Evolutionary conservation across 2,329 filamentous ascomycete species (phyloP).

Genomic region (Penicillium aurantiogriseum): DNA sequence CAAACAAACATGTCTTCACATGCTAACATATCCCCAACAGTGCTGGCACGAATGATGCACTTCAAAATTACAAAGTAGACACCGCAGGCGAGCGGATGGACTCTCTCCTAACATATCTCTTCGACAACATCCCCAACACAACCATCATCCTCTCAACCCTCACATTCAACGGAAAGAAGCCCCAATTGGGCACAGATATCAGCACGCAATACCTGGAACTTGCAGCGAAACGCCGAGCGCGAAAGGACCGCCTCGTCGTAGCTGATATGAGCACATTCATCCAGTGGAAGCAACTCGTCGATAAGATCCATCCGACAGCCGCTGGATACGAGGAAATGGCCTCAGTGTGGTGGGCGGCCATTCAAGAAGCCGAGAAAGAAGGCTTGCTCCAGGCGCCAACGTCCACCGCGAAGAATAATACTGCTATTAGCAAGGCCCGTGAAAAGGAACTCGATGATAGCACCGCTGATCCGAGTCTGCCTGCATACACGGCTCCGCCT

Average conservation of each 20-base stretch:
- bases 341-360: constrained; percentile 29
- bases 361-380: constrained; percentile 19
- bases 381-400: not conserved
- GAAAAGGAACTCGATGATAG: constrained; percentile 14
- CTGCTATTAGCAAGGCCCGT: not conserved
- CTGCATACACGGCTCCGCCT: constrained; percentile 7
- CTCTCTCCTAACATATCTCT: constrained; percentile 26
- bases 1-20: not conserved
- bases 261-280: constrained; percentile 30
- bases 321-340: constrained; percentile 30
- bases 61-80: constrained; percentile 22
- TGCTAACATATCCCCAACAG: constrained; percentile 16
- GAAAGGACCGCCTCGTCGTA: constrained; percentile 23
- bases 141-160: constrained; percentile 37
- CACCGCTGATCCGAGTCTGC: constrained; percentile 4
- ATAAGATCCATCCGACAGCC: constrained; percentile 26
- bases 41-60: constrained; percentile 37
- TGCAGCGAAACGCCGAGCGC: constrained; percentile 19
- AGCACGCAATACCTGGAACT: constrained; percentile 29
- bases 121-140: constrained; percentile 23
- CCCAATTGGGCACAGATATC: constrained; percentile 9
- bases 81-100: constrained; percentile 26
- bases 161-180: constrained; percentile 21
- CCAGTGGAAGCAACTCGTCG: constrained; percentile 16
- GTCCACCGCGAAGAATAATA: not conserved